These are phyloP conservation scores for Cryoendolithus antarcticus DNA, from an alignment of 2,329 filamentous ascomycete species.

Conservation along the genomic window DNA sequence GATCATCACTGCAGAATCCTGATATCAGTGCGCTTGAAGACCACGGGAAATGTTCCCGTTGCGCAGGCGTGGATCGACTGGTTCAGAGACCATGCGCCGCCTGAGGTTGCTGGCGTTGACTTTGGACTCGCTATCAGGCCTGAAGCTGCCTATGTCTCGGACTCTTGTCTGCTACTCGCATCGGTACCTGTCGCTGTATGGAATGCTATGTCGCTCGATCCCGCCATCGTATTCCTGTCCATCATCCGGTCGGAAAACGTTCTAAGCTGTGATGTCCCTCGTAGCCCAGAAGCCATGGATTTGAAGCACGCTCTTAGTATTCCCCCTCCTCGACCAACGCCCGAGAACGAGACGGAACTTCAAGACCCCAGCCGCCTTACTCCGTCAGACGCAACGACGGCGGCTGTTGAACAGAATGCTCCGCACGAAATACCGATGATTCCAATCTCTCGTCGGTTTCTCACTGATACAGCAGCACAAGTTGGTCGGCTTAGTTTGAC, in stretches of 20 bases:
- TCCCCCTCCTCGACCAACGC: too few relatives aligned
- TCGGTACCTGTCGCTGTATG: not conserved
- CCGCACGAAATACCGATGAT: too few relatives aligned
- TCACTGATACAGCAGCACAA: too few relatives aligned
- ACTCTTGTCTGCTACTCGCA: not conserved
- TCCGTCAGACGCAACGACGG: too few relatives aligned
- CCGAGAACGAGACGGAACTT: too few relatives aligned
- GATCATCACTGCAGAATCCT: not conserved
- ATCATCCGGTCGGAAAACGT: not conserved
- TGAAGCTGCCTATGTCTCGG: not conserved
- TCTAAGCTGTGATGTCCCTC: not conserved
- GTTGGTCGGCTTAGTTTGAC: too few relatives aligned
- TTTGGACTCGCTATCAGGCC: not conserved
- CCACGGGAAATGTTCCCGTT: not conserved
- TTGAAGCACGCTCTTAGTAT: too few relatives aligned
- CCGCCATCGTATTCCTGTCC: not conserved
- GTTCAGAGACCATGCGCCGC: not conserved
- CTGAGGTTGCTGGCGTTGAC: not conserved
- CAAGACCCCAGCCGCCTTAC: too few relatives aligned
- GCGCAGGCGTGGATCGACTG: not conserved
- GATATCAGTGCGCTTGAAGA: not conserved
- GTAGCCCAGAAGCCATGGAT: too few relatives aligned
- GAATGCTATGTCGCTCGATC: not conserved
- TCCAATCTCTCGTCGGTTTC: too few relatives aligned
- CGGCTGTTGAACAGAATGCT: too few relatives aligned